Base-by-base conservation (phyloP, 2,329 filamentous ascomycete species). In the Fusarium sp. region DNA sequence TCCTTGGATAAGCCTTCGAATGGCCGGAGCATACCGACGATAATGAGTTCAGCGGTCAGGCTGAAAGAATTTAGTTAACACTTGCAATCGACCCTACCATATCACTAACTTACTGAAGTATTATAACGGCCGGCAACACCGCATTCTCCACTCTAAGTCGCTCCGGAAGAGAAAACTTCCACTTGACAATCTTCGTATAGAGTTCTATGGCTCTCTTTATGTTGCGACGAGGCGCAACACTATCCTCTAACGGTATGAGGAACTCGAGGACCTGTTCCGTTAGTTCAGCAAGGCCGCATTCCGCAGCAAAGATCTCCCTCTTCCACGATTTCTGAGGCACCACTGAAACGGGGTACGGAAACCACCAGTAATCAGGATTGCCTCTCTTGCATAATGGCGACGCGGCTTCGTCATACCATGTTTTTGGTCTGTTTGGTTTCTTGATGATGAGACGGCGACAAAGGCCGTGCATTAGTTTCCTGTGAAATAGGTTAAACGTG, bases 401-500 rank as follows among this genome's bases (percentile, higher is more conserved):
- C 3, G 62, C 51, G 16, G 52, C 44, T 18, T 40, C 55, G 24
- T 66, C 62, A 22, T 43, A 46, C 64, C 56, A 66, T 4, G 56
- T 52, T 25, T 34, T 66, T 16, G 45, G 8, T 38, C 55, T n/a
- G 10, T 12, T 44, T 4, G 64, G 64, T 20, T 49, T 56, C 27
- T 53, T 44, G 29, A 66, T 68, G 7, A 44, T 22, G 11, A 53
- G 45, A 8, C 56, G 62, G 29, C 56, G 56, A n/a, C 46, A 55
- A 12, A 68, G 42, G 3, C 62, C 62, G n/a, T 68, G 62, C 55
- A 66, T 68, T 16, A 51, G 62, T 25, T 66, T 68, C 64, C 64
- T 68, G 18, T 8, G 11, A 9, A 8, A 29, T 6, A 16, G 1
- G 20, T 10, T 22, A 62, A 24, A 24, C 24, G 24, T 24, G 24